Evolutionary conservation across 768 basidiomycete genomes (phyloP), one percentile per base, ranked within the genome.

Genomic region (Boletus vermiculosoides): DNA sequence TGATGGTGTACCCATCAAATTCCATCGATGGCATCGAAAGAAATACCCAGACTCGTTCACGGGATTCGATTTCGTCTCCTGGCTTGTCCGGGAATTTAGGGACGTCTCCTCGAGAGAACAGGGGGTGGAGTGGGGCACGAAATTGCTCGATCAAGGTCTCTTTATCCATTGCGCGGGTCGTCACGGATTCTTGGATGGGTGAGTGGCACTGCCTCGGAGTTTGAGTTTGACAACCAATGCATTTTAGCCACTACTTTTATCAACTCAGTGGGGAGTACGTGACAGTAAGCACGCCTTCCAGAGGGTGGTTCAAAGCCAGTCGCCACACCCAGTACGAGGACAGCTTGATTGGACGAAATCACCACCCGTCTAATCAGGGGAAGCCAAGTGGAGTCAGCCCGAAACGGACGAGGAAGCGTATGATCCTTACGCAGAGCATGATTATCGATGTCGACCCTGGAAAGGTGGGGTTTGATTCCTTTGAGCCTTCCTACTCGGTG

Each of bases 101-200:
- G 95, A 98, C 67, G 84, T 97, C 8, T 86, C 88, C 1, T 90
- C 88, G 16, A 78, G 92, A 50, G 84, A 87, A 28, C 89, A 94
- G 62, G 96, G 82, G 0, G 74, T 82, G 18, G 90, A 94, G 58
- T 88, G 85, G 83, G 96, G 92, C 6, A 73, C 79, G 31, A 87
- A 80, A 62, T 71, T 98, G 22, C 81, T 85, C 63, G 87, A 92
- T 41, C 85, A 90, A 63, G 94, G 93, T 1, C 71, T 98, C 33
- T 87, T 98, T 65, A 88, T 90, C 61, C 94, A 97, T 72, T 87
- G 88, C 66, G 76, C 85, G 52, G 83, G 84, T 4, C 76, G 81
- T 7, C 94, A 95, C 70, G 85, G 83, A 10, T 97, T 97, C 73
- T 70, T 96, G 53, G 93, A 96, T 65, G 92, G 92, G 92, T 92